Evolutionary conservation across 768 basidiomycete species (phyloP), one percentile per base, ranked within the genome.

Genomic region (Naganishia onofrii): DNA sequence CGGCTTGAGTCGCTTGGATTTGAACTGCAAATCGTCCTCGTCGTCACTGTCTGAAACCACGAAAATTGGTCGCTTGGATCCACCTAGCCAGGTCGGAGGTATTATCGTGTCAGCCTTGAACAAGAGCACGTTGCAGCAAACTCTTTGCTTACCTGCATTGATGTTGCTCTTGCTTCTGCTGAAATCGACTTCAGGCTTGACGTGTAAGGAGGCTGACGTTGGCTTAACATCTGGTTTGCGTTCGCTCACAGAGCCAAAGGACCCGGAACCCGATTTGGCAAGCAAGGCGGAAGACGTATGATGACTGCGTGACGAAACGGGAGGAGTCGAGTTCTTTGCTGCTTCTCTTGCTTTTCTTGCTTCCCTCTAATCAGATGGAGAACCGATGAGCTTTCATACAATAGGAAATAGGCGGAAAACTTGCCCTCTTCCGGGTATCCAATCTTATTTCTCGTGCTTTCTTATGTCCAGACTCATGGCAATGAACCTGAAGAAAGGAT

Each of bases 31-130:
- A 29, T 63, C 60, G 42, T 63, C 60, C 19, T 63, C 60, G 42
- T 55, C 54, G 21, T 63, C 60, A 17, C 60, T 63, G 42, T 63
- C 60, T 8, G 60, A 63, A 10, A 63, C n/a, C 21, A 63, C 60
- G 42, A 63, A 63, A 6, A 63, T 63, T 6, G 60, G 60, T 58
- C 60, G 60, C 15, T 44, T 42, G 5, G 23, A n/a, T 63, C 60
- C 38, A 17, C 60, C 60, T 63, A n/a, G 32, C 4, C 13, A 44
- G 38, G 57, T 34, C 13, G 10, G 15, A 63, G 6, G 15, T 15
- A 46, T 34, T n/a, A 44, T 23, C 42, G 3, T 17, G 31, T 26
- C 48, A 51, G 48, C 19, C 48, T 4, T n/a, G 6, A 51, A 12
- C 19, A 26, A 3, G 23, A 10, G 28, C 12, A 0, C 26, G 13